phyloP scores from a whole-genome alignment of 2,329 filamentous ascomycete species.

The Alternaria sp. region DNA sequence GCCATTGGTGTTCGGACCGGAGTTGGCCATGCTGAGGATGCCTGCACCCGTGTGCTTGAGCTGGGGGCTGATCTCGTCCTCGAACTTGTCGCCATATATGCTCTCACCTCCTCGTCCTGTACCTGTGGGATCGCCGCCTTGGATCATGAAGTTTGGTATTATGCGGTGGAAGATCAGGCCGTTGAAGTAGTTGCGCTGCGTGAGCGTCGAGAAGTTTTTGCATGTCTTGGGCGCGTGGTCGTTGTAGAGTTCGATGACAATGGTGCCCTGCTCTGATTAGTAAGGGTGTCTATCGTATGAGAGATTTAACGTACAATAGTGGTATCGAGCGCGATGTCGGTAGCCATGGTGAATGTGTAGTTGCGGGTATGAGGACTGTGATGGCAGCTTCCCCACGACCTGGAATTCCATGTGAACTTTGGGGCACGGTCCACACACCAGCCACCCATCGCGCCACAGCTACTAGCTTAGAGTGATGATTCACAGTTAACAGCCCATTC shows the following conservation, averaged over 20 bases:
- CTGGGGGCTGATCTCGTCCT: conserved; percentile 80
- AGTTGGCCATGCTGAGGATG: conserved; percentile 95
- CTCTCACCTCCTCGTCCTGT: conserved; percentile 87
- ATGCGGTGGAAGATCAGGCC: conserved; percentile 87
- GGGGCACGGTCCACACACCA: conserved; percentile 14
- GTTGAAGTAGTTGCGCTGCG: conserved; percentile 86
- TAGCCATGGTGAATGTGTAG: conserved; percentile 48
- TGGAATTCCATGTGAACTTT: conserved; percentile 1
- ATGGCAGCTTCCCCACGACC: conserved; percentile 15
- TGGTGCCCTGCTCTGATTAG: conserved; percentile 67
- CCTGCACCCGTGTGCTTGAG: conserved; percentile 94
- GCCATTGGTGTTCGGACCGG: conserved; percentile 90
- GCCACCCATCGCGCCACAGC: conserved; percentile 22
- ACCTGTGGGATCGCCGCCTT: conserved; percentile 92
- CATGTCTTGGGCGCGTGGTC: conserved; percentile 87
- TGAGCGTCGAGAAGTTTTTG: conserved; percentile 84
- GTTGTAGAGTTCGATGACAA: conserved; percentile 89
- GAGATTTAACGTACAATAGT: conserved; percentile 2
- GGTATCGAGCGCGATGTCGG: conserved; percentile 81
- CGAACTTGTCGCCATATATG: conserved; percentile 93
- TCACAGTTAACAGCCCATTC: conserved; percentile 16
- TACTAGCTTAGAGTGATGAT: conserved; percentile 24
- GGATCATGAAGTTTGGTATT: conserved; percentile 95
- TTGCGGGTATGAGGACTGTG: conserved; percentile 25
- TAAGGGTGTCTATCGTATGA: background rate